Evolutionary conservation across 2,329 filamentous ascomycete genomes (phyloP).

Genomic region (Chrysoporthe puriensis): DNA sequence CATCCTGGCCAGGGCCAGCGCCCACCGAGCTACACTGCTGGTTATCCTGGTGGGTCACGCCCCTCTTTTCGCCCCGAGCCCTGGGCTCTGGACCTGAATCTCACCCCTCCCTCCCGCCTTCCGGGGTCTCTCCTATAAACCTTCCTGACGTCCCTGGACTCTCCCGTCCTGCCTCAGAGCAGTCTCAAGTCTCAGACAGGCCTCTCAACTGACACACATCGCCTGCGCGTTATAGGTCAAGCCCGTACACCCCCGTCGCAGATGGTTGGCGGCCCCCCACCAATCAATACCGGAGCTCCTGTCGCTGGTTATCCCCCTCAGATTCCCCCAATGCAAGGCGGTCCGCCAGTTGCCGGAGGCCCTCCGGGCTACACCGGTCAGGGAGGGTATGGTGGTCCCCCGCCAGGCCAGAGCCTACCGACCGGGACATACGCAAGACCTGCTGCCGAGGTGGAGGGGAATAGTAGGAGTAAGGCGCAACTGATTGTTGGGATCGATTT

Average conservation of each 20-base stretch:
- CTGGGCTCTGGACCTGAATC: conserved; percentile 7
- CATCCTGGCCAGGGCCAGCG: conserved; percentile 62
- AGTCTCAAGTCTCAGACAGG: conserved; percentile 53
- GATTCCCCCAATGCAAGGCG: conserved; percentile 46
- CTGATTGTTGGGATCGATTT: conserved; percentile 99
- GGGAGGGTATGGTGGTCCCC: conserved; percentile 48
- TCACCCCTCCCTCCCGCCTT: not conserved
- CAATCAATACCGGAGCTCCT: conserved; percentile 68
- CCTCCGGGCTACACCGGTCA: conserved; percentile 53
- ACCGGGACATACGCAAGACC: conserved; percentile 47
- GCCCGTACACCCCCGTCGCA: conserved; percentile 61
- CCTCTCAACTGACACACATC: conserved; percentile 2
- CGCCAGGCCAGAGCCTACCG: conserved; percentile 37
- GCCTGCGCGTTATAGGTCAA: conserved; percentile 39
- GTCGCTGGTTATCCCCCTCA: conserved; percentile 61
- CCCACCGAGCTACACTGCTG: conserved; percentile 66
- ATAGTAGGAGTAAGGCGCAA: conserved; percentile 89
- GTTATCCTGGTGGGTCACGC: conserved; percentile 30
- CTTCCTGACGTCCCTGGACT: conserved; percentile 49
- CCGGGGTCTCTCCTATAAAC: conserved; percentile 21
- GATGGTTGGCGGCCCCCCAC: conserved; percentile 66
- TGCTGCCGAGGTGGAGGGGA: conserved; percentile 80
- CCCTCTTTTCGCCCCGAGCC: conserved; percentile 16
- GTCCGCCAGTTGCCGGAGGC: conserved; percentile 46
- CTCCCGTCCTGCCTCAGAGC: conserved; percentile 48